Evolutionary conservation across 441 rosid genomes (phyloP), one percentile per base, ranked within the genome.

Genomic region (Croton setiger): DNA sequence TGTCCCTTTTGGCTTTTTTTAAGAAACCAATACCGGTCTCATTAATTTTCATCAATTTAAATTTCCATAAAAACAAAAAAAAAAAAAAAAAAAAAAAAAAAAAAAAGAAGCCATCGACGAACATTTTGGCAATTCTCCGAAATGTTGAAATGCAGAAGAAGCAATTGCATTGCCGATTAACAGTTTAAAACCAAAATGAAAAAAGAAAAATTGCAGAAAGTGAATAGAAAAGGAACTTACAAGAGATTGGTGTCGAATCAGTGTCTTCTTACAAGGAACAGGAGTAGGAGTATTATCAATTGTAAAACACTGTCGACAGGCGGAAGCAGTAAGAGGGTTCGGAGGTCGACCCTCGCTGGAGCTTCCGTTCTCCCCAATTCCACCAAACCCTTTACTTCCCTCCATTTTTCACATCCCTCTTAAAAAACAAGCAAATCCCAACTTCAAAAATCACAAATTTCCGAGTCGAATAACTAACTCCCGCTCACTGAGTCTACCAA

Each of bases 231-330:
- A 21, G 15, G 3, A 21, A 70, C 91, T 89, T 76, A 87, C 93
- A 57, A 92, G 86, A 60, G 98, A 88, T 41, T 81, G 80, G 77
- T 88, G 98, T 14, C 92, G 91, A 79, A 86, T 82, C n/a, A 88
- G 83, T 9, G 94, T 79, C 77, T 73, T 83, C 76, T 79, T 87
- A 75, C 75, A 66, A 11, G 88, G 86, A 23, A 63, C 72, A 55
- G 79, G 72, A 39, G 41, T 72, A 55, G 79, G 72, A 39, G 41
- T 72, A 2, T 61, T 48, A 52, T 65, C 90, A 36, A 64, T 69
- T 65, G 61, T 79, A 17, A 75, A 74, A 59, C 62, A 76, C 66
- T 80, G 78, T 68, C 71, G 21, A 59, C 70, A 69, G 13, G 73
- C 39, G 21, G 76, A 64, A 21, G 80, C 69, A 66, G 79, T 64